These are phyloP conservation scores for Aspergillus chevalieri DNA, from an alignment of 2,329 filamentous ascomycete genomes.

Conservation along the genomic window DNA sequence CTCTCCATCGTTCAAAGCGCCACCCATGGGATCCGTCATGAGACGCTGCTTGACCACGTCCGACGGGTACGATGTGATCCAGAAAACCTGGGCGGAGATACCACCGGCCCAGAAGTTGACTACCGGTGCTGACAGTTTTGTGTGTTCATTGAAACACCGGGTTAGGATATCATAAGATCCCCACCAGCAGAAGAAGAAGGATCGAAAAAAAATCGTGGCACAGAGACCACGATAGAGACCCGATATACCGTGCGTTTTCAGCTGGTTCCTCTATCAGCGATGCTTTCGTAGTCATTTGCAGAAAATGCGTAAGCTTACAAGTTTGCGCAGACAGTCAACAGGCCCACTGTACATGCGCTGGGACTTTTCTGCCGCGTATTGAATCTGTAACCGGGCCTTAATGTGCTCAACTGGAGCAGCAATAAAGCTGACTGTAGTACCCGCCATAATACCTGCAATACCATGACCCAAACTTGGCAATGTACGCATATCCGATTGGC, in stretches of 20 bases:
- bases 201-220: conserved; percentile 81
- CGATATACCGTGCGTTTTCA: conserved; percentile 60
- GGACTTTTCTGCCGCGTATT: conserved; percentile 75
- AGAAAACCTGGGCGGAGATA: conserved; percentile 87
- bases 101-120: conserved; percentile 98
- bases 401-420: conserved; percentile 92
- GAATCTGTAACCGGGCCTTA: conserved; percentile 88
- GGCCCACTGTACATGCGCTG: conserved; percentile 79
- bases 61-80: conserved; percentile 83
- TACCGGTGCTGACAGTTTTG: conserved; percentile 65
- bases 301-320: conserved; percentile 30
- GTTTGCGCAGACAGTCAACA: conserved; percentile 70
- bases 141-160: conserved; percentile 59
- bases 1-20: conserved; percentile 59
- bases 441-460: conserved; percentile 78
- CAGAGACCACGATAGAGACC: conserved; percentile 81
- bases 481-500: conserved; percentile 35
- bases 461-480: conserved; percentile 78
- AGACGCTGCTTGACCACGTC: conserved; percentile 94
- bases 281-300: not conserved
- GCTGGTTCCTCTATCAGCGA: conserved; percentile 18
- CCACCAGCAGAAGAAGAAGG: conserved; percentile 99
- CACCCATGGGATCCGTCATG: conserved; percentile 88
- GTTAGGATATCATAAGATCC: conserved; percentile 85
- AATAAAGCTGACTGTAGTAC: conserved; percentile 84